Percentiles rank a stretch among this genome's conserved stretches.
These are phyloP conservation scores for Aspergillus sp. DNA, from an alignment of 2,329 filamentous ascomycete genomes.

Conservation along the genomic window DNA sequence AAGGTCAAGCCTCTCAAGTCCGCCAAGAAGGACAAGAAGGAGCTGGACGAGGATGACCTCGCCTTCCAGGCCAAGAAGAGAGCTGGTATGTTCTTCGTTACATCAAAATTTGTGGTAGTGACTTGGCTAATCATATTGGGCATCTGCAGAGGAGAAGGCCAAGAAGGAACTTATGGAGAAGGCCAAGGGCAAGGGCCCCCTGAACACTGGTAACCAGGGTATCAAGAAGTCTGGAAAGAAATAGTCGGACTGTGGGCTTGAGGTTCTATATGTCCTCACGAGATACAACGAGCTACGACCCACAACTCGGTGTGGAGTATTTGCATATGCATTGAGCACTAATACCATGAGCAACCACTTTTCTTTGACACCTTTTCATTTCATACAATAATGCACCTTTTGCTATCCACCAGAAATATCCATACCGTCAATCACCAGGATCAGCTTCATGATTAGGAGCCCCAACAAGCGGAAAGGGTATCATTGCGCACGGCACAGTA, in stretches of 20 bases:
- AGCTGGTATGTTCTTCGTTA: constrained; percentile 66
- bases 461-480: constrained; percentile 16
- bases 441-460: not conserved
- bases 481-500: constrained; percentile 15
- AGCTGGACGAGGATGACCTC: constrained; percentile 83
- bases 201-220: constrained; percentile 80
- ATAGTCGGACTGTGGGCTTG: constrained; percentile 50
- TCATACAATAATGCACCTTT: not conserved
- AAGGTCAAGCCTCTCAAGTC: constrained; percentile 85
- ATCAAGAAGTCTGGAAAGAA: constrained; percentile 99
- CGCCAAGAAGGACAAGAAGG: constrained; percentile 79
- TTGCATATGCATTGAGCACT: constrained; percentile 20
- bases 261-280: constrained; percentile 14
- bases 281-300: constrained; percentile 28
- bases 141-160: constrained; percentile 70
- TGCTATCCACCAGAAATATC: constrained; percentile 1
- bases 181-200: constrained; percentile 82
- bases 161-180: constrained; percentile 81
- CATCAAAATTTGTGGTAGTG: too few relatives aligned
- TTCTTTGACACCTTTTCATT: constrained; percentile 13
- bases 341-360: constrained; percentile 12
- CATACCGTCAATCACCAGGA: constrained; percentile 1
- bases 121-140: constrained; percentile 9
- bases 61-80: constrained; percentile 81
- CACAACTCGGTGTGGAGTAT: constrained; percentile 19